These are phyloP conservation scores for Solanum sejunctum DNA, from an alignment of 257 asterid species.

Conservation along the genomic window DNA sequence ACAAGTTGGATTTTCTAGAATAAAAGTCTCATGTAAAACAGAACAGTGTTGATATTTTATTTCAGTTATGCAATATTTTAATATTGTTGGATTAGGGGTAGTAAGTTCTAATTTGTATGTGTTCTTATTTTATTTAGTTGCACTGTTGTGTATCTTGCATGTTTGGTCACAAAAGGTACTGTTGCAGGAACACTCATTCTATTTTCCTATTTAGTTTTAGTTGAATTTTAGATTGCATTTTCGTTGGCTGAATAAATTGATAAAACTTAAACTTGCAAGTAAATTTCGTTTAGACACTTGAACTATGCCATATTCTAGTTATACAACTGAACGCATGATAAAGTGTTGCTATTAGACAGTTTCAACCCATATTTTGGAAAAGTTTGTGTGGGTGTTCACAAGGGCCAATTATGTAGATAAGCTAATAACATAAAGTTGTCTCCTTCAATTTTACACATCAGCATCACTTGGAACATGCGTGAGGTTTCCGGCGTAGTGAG, in stretches of 20 bases:
- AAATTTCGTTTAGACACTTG: background rate
- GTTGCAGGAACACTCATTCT: background rate
- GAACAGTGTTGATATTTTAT: background rate
- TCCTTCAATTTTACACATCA: background rate
- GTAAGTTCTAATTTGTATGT: background rate
- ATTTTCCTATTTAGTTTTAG: background rate
- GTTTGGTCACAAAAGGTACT: background rate
- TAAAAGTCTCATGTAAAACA: background rate
- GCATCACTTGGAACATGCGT: background rate
- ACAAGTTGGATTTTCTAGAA: background rate
- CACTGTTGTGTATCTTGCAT: background rate
- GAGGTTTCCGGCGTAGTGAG: background rate
- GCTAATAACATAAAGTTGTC: background rate
- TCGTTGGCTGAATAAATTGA: background rate
- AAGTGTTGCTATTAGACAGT: background rate
- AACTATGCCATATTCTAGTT: background rate
- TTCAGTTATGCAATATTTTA: background rate
- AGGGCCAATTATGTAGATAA: background rate
- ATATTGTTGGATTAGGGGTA: background rate
- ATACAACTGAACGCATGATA: background rate
- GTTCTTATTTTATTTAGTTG: background rate
- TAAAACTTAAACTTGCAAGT: background rate
- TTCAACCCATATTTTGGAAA: background rate
- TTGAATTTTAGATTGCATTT: background rate
- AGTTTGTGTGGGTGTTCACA: background rate